Evolutionary conservation across 768 basidiomycete species (phyloP).

Genomic region (Hortiboletus flavorubellus): DNA sequence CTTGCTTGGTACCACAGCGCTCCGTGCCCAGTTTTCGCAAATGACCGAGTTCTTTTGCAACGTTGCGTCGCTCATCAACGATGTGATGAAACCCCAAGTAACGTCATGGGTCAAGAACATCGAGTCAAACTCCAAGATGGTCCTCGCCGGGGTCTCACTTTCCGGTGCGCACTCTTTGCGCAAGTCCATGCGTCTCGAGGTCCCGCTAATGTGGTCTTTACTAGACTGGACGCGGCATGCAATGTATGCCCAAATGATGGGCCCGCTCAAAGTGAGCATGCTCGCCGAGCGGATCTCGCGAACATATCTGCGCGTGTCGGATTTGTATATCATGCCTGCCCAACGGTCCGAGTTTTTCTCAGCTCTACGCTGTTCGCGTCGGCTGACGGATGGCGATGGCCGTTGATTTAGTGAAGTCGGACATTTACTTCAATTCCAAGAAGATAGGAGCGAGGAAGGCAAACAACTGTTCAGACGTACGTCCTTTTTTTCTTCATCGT

Average conservation of each 20-base stretch:
- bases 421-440: conserved; percentile 18
- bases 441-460: conserved; percentile 17
- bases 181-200: not conserved
- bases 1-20: not conserved
- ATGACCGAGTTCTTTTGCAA: conserved; percentile 18
- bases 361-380: not conserved
- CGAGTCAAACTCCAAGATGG: conserved; percentile 14
- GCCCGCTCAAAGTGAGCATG: conserved; percentile 24
- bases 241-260: conserved; percentile 24
- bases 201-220: not conserved
- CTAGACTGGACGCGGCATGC: conserved; percentile 16
- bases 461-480: conserved; percentile 11
- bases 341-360: conserved; percentile 12
- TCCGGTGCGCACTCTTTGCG: not conserved
- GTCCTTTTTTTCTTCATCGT: not conserved
- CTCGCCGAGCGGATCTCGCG: conserved; percentile 17
- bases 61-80: conserved; percentile 17
- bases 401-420: conserved; percentile 10
- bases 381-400: not conserved
- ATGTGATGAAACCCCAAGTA: conserved; percentile 20
- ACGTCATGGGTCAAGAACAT: conserved; percentile 14
- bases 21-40: conserved; percentile 20
- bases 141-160: conserved; percentile 17
- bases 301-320: conserved; percentile 19
- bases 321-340: conserved; percentile 20